Conservation (phyloP, 441 rosid genomes). For the Dalechampia spathulata region DNA sequence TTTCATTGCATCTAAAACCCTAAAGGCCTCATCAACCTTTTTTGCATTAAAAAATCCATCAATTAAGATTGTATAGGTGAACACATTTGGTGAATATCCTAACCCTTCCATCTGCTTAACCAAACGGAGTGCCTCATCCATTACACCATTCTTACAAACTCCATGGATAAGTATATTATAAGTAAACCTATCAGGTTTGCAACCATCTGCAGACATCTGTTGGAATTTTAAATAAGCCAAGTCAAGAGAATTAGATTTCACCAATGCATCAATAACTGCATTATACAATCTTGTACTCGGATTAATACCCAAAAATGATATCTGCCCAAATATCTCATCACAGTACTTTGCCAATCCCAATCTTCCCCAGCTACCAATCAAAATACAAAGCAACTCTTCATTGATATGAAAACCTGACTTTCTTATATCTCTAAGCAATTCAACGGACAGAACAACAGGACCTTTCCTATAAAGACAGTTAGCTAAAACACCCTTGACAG, state of each 20-base stretch:
- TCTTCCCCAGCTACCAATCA: conserved; percentile 88
- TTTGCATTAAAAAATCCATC: conserved; percentile 77
- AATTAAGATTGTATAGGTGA: conserved; percentile 61
- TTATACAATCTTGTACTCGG: conserved; percentile 79
- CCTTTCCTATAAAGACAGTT: conserved; percentile 48
- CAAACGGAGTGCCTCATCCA: conserved; percentile 77
- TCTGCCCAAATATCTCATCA: conserved; percentile 70
- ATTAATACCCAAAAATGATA: conserved; percentile 61
- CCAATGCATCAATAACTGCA: conserved; percentile 75
- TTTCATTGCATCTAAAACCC: conserved; percentile 54
- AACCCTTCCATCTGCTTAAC: conserved; percentile 74
- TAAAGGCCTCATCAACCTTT: conserved; percentile 58
- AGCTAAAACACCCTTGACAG: conserved; percentile 44
- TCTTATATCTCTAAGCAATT: conserved; percentile 52
- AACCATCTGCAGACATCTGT: conserved; percentile 69
- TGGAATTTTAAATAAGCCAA: conserved; percentile 85
- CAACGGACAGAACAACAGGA: conserved; percentile 63
- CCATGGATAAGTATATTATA: conserved; percentile 86
- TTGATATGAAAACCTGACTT: conserved; percentile 45
- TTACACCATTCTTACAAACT: conserved; percentile 64
- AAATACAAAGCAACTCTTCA: conserved; percentile 63
- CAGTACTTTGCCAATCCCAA: conserved; percentile 84
- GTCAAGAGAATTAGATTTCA: conserved; percentile 75
- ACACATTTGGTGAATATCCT: conserved; percentile 65
- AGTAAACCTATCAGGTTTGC: conserved; percentile 82